Evolutionary conservation across 208 protist species (phyloP), one percentile per base, ranked within the genome.

Genomic region (Wallacemonas sp.): DNA sequence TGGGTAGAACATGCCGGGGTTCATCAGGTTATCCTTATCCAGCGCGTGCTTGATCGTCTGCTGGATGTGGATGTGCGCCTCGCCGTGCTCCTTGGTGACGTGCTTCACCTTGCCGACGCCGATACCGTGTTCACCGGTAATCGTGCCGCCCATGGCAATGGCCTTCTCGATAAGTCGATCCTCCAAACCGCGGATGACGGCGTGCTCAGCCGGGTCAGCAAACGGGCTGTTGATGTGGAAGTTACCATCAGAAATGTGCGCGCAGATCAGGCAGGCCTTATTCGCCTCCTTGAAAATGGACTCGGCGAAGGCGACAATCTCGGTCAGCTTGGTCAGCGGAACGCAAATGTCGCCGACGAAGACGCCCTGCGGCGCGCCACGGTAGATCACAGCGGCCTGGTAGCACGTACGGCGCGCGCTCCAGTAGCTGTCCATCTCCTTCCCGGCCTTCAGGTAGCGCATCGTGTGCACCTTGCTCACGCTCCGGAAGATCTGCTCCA

Each of bases 201-300:
- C 63, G 24, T 70, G 58, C 57, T 83, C 72, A 58, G 86, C 72
- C 9, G 76, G 70, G 49, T 69, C 49, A 26, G 73, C 26, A 44
- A 88, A 91, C 3, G 92, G 76, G 24, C 95, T 76, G 49, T 80
- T 79, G 33, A 85, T 29, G 61, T 98, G 95, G 55, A 95, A 98
- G 66, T 98, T 98, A 23, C 92, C 93, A 67, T 97, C 90, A 49
- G 81, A 86, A 39, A 95, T 91, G 76, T 97, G 95, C 23, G 85
- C 89, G 49, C 90, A 82, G 2, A 96, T 63, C 32, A 80, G 70
- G 23, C 76, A 74, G 0, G 71, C 23, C 24, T 71, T 43, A 6
- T 63, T 65, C 0, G 52, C 60, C 33, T 80, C 52, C 9, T 41
- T 47, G 27, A 96, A 83, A 38, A 92, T 80, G 26, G 71, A 57